Conservation (phyloP, 768 basidiomycete species). For the Leucogyrophana mollusca region DNA sequence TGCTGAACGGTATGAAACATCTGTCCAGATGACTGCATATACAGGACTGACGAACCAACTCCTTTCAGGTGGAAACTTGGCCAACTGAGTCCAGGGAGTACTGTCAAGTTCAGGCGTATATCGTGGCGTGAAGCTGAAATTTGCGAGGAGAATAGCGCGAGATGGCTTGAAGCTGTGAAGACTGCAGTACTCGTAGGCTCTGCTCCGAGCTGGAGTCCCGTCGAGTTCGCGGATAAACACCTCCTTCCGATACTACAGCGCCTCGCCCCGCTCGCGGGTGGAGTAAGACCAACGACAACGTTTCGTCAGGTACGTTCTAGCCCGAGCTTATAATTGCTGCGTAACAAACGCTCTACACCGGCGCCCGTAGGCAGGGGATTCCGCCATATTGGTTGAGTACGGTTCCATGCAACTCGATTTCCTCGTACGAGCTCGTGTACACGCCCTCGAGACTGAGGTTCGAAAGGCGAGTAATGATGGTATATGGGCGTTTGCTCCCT, state of each 20-base stretch:
- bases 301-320: slow-evolving; percentile 50
- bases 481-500: slow-evolving; percentile 44
- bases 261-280: slow-evolving; percentile 1
- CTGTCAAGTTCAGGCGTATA: slow-evolving; percentile 51
- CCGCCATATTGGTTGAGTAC: slow-evolving; percentile 62
- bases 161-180: slow-evolving; percentile 31
- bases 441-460: slow-evolving; percentile 49
- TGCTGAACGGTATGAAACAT: slow-evolving; percentile 43
- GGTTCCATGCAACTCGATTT: slow-evolving; percentile 55
- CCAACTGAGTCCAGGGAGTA: slow-evolving; percentile 57
- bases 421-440: slow-evolving; percentile 52
- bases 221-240: not conserved
- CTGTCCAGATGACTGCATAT: not conserved
- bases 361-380: slow-evolving; percentile 55
- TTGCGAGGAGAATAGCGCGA: slow-evolving; percentile 19
- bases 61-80: slow-evolving; percentile 64
- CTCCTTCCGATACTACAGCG: slow-evolving; percentile 13
- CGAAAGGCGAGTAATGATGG: slow-evolving; percentile 30
- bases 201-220: not conserved
- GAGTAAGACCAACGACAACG: slow-evolving; percentile 33
- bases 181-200: slow-evolving; percentile 1
- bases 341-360: not conserved
- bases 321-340: no score
- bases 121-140: slow-evolving; percentile 39
- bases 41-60: not conserved